Conservation (phyloP, 1,139 yeast species). For the Kurtzmaniella quercitrusa region DNA sequence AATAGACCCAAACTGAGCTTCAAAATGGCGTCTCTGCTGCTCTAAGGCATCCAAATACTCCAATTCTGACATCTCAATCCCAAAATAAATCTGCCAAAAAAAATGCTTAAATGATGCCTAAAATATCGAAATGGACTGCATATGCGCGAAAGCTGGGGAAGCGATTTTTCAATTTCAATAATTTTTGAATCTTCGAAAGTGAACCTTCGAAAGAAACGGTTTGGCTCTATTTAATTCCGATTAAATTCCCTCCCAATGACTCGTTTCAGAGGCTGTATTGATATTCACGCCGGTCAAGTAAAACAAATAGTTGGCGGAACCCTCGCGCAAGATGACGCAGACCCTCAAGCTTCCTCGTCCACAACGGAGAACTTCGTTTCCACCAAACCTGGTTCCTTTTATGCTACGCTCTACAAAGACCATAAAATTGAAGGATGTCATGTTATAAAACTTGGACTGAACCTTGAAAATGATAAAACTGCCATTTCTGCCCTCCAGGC, state of each 20-base stretch:
- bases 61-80: constrained; percentile 26
- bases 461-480: constrained; percentile 72
- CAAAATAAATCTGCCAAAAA: background rate
- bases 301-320: constrained; percentile 98
- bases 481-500: constrained; percentile 70
- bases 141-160: background rate
- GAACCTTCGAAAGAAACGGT: too few species aligned
- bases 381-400: constrained; percentile 67
- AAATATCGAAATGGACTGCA: too few species aligned
- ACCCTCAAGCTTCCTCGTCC: constrained; percentile 17
- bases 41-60: constrained; percentile 48
- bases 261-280: constrained; percentile 88
- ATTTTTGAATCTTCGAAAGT: too few species aligned
- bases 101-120: background rate
- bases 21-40: constrained; percentile 57
- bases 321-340: constrained; percentile 48
- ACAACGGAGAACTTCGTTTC: constrained; percentile 79
- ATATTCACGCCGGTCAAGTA: constrained; percentile 89
- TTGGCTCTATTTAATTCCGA: background rate
- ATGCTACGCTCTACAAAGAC: constrained; percentile 64
- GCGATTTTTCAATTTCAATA: too few species aligned
- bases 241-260: constrained; percentile 51
- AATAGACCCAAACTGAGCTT: constrained; percentile 64
- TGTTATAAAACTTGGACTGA: constrained; percentile 84
- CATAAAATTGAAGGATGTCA: constrained; percentile 72